Conservation (phyloP, 805 yeast genomes). For the Pichia deserticola region DNA sequence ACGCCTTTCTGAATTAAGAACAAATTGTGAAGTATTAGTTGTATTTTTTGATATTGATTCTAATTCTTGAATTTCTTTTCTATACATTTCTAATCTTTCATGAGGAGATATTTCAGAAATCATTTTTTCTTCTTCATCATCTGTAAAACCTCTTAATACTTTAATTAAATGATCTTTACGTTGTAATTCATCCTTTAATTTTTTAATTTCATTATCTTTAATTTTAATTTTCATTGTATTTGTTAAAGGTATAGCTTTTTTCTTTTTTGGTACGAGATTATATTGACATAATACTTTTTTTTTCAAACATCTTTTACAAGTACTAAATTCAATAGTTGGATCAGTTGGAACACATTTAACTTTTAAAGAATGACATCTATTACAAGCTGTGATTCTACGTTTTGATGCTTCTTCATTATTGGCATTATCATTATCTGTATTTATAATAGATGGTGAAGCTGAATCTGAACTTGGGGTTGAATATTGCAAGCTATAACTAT, state of each 20-base stretch:
- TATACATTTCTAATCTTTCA: conserved; percentile 27
- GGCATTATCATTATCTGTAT: background rate
- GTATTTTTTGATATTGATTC: conserved; percentile 27
- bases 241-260: conserved; percentile 14
- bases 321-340: conserved; percentile 45
- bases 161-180: conserved; percentile 9
- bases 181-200: conserved; percentile 11
- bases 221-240: conserved; percentile 16
- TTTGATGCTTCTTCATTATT: conserved; percentile 6
- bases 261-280: conserved; percentile 48
- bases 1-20: conserved; percentile 39
- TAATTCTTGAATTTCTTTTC: conserved; percentile 33
- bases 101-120: conserved; percentile 16
- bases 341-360: conserved; percentile 79
- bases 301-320: conserved; percentile 70
- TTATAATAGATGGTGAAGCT: background rate
- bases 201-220: conserved; percentile 22
- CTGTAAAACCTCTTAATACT: conserved; percentile 6
- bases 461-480: background rate
- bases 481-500: no score
- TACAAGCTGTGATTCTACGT: conserved; percentile 53
- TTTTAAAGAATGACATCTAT: conserved; percentile 73
- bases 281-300: conserved; percentile 59
- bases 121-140: conserved; percentile 20
- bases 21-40: conserved; percentile 35